Percentiles rank a stretch among this genome's conserved stretches.
Evolutionary conservation across 73 alveolate species (phyloP).

Genomic region (Loxodes magnus): DNA sequence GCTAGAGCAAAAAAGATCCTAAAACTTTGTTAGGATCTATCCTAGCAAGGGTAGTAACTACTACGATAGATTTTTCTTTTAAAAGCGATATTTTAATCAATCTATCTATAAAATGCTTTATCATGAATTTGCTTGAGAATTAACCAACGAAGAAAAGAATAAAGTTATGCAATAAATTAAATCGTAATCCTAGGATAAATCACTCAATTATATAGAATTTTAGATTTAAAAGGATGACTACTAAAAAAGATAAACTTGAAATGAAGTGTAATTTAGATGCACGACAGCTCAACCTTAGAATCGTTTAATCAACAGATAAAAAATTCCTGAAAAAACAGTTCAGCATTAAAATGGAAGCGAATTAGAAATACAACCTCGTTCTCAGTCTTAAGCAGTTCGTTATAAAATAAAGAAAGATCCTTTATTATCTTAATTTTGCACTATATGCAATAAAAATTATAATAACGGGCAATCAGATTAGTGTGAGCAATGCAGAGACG

Average conservation of each 20-base stretch:
- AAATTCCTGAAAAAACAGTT: too few species aligned
- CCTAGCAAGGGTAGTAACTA: constrained; percentile 32
- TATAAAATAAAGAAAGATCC: background rate
- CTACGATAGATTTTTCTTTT: constrained; percentile 38
- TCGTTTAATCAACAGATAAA: too few species aligned
- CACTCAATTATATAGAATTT: too few species aligned
- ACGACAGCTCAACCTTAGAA: too few species aligned
- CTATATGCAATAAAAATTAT: too few species aligned
- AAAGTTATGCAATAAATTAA: background rate
- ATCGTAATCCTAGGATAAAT: too few species aligned
- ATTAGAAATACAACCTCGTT: too few species aligned
- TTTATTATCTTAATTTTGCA: background rate
- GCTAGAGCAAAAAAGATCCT: background rate
- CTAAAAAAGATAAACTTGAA: background rate
- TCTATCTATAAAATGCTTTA: constrained; percentile 9
- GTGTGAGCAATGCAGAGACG: background rate
- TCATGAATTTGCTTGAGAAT: too few species aligned
- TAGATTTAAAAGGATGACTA: too few species aligned
- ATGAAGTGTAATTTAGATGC: too few species aligned
- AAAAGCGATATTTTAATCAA: constrained; percentile 30
- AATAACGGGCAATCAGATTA: background rate
- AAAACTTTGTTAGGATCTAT: constrained; percentile 26
- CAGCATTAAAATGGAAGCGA: too few species aligned
- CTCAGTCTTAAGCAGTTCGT: background rate
- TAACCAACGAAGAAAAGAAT: background rate